phyloP scores from a whole-genome alignment of 2,329 filamentous ascomycete genomes.

The Calonectria honghensis region DNA sequence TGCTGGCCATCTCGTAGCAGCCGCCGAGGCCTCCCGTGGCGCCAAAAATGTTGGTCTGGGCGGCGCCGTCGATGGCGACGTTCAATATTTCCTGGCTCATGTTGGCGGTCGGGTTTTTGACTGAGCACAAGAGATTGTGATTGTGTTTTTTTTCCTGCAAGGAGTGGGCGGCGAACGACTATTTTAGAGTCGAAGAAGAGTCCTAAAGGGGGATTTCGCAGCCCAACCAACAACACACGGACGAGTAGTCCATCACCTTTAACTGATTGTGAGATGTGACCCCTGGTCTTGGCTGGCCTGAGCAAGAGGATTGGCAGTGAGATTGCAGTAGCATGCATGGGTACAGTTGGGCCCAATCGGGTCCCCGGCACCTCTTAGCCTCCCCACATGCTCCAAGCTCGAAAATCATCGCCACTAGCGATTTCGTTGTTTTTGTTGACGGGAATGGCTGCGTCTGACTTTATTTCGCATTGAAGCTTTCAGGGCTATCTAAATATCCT shows the following conservation, averaged over 20 bases:
- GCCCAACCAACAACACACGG: not conserved
- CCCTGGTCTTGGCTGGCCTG: not conserved
- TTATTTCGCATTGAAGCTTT: not conserved
- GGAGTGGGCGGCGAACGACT: not conserved
- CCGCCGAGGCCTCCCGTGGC: not conserved
- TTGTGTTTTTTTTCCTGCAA: not conserved
- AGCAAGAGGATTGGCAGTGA: not conserved
- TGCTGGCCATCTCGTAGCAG: not conserved
- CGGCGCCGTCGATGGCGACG: constrained; percentile 1
- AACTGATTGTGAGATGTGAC: not conserved
- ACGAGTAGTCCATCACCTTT: not conserved
- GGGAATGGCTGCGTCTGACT: not conserved
- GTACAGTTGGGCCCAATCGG: not conserved
- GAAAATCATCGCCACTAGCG: not conserved
- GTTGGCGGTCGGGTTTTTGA: not conserved
- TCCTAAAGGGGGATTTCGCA: not conserved
- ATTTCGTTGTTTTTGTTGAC: not conserved
- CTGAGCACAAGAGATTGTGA: not conserved
- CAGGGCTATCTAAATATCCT: not conserved
- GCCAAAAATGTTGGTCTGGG: not conserved
- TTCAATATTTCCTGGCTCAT: not conserved
- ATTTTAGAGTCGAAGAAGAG: not conserved
- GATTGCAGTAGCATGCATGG: constrained; percentile 5
- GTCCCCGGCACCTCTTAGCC: not conserved
- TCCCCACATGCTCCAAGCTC: constrained; percentile 5